Conservation (phyloP, 78 protist genomes). For the Tieghemostelium lacteum region DNA sequence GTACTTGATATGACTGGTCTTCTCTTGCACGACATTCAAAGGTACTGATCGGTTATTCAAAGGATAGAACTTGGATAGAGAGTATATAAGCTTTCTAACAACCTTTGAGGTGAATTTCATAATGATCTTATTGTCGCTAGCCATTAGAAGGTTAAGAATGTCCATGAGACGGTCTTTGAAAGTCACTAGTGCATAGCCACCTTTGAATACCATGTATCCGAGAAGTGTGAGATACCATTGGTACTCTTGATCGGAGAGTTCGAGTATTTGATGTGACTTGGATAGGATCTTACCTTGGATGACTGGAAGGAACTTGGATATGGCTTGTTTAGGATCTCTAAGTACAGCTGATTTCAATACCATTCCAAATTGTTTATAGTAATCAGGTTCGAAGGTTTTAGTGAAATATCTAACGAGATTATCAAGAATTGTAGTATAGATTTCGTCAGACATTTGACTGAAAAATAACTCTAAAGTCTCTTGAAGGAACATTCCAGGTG, state of each 20-base stretch:
- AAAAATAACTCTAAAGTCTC: constrained; percentile 53
- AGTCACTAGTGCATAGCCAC: constrained; percentile 15
- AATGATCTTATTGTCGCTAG: constrained; percentile 29
- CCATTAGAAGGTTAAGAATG: constrained; percentile 16
- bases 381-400: constrained; percentile 54
- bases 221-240: constrained; percentile 35
- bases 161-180: constrained; percentile 12
- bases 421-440: constrained; percentile 20
- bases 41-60: constrained; percentile 29
- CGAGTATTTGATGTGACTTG: neutral
- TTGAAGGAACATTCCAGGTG: constrained; percentile 19
- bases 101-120: constrained; percentile 13
- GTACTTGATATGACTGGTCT: constrained; percentile 34
- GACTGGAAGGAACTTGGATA: constrained; percentile 31
- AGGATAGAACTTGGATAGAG: constrained; percentile 55
- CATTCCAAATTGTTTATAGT: constrained; percentile 49
- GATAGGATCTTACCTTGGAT: constrained; percentile 18
- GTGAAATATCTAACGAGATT: constrained; percentile 14
- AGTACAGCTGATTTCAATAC: constrained; percentile 29
- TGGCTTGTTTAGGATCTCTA: constrained; percentile 29
- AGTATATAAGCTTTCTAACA: constrained; percentile 49
- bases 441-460: constrained; percentile 39
- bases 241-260: constrained; percentile 54
- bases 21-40: neutral
- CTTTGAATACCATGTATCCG: constrained; percentile 44